Evolutionary conservation across 129 eudicot species (phyloP).

Genomic region (Kitagawia praeruptora): DNA sequence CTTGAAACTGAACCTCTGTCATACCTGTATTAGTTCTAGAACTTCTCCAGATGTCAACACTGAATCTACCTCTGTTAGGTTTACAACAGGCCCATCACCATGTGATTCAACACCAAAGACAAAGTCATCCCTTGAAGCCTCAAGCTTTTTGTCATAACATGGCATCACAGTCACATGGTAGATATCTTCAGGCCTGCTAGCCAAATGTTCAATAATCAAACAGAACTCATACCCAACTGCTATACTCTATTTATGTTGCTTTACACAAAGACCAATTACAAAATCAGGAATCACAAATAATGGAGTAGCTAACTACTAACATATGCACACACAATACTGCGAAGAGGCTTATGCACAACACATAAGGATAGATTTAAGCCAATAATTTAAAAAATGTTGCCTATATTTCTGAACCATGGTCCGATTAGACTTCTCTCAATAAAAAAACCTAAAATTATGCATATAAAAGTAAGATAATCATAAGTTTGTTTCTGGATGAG

Average conservation of each 20-base stretch:
- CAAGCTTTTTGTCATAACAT: constrained; percentile 96
- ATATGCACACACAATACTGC: neutral
- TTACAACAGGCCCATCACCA: constrained; percentile 17
- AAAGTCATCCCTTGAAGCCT: constrained; percentile 92
- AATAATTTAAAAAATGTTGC: neutral
- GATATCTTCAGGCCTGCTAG: constrained; percentile 66
- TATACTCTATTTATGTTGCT: neutral
- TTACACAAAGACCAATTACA: neutral
- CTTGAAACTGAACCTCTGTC: neutral
- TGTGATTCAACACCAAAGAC: constrained; percentile 43
- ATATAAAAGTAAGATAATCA: neutral
- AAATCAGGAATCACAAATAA: neutral
- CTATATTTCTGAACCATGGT: neutral
- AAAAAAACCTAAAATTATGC: neutral
- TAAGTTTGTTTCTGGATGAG: neutral
- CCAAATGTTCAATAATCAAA: constrained; percentile 6
- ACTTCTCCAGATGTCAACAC: constrained; percentile 97
- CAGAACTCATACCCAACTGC: neutral
- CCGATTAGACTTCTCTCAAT: neutral
- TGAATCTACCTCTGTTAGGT: constrained; percentile 83
- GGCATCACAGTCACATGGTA: constrained; percentile 99
- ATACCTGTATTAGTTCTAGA: constrained; percentile 75
- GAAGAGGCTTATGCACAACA: neutral
- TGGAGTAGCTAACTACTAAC: neutral
- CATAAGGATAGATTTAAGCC: neutral